A percentile compares a stretch with the other conserved stretches of the same genome.
phyloP scores from a whole-genome alignment of 116 monocot species.

The Cymodocea nodosa region DNA sequence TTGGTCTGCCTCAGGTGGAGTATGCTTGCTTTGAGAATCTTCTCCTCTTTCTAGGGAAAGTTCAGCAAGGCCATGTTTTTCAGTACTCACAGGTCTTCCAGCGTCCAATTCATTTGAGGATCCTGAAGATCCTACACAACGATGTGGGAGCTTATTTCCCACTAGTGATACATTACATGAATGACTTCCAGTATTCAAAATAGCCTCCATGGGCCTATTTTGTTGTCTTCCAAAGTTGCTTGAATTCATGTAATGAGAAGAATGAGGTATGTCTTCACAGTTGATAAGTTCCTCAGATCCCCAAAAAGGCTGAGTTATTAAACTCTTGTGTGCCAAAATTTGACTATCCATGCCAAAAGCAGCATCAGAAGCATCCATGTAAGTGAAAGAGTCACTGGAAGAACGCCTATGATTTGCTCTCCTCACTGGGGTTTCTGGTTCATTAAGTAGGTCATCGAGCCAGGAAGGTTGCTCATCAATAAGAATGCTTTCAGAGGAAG shows the following conservation, averaged over 20 bases:
- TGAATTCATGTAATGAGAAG: slow-evolving; percentile 15
- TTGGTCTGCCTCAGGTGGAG: slow-evolving; percentile 45
- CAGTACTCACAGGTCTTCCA: slow-evolving; percentile 3
- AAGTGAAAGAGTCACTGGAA: slow-evolving; percentile 79
- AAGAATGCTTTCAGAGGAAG: slow-evolving; percentile 73
- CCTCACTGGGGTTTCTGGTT: slow-evolving; percentile 67
- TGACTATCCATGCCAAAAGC: slow-evolving; percentile 18
- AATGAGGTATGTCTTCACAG: slow-evolving; percentile 15
- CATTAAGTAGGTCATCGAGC: slow-evolving; percentile 86
- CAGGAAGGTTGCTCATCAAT: slow-evolving; percentile 92
- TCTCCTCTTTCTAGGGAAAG: slow-evolving; percentile 31
- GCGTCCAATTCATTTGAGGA: slow-evolving; percentile 24
- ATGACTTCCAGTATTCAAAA: slow-evolving; percentile 7
- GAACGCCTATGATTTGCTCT: slow-evolving; percentile 66
- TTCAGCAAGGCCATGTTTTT: slow-evolving; percentile 28
- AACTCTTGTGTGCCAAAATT: slow-evolving; percentile 6
- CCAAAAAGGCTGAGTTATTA: slow-evolving; percentile 17
- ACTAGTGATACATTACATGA: slow-evolving; percentile 7
- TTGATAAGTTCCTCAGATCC: slow-evolving; percentile 17
- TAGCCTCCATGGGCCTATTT: slow-evolving; percentile 24
- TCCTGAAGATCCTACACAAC: slow-evolving; percentile 7
- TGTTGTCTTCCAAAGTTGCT: slow-evolving; percentile 19
- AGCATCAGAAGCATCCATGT: slow-evolving; percentile 29
- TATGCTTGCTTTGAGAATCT: slow-evolving; percentile 22
- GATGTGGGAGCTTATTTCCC: slow-evolving; percentile 21